Percentiles rank a stretch among this genome's conserved stretches.
These are phyloP conservation scores for Paxillus rubicundulus DNA, from an alignment of 768 basidiomycete species.

Conservation along the genomic window DNA sequence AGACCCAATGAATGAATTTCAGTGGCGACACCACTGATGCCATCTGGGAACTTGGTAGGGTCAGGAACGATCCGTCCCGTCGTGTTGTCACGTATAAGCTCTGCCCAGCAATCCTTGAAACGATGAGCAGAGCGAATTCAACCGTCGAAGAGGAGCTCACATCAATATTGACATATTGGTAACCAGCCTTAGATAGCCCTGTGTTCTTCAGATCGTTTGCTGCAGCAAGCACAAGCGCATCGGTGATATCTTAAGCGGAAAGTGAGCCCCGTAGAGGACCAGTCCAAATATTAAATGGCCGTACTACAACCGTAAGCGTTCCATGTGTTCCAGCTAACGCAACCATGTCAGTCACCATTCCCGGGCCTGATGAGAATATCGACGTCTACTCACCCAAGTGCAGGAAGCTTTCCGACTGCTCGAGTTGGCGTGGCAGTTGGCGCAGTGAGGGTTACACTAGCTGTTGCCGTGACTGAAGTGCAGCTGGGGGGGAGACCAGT, in stretches of 20 bases:
- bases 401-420: constrained; percentile 43
- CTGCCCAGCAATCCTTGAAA: constrained; percentile 49
- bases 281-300: constrained; percentile 1
- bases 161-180: constrained; percentile 53
- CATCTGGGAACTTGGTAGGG: constrained; percentile 51
- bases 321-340: constrained; percentile 51
- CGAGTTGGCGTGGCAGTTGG: constrained; percentile 43
- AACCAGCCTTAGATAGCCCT: constrained; percentile 47
- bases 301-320: constrained; percentile 46
- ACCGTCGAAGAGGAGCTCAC: constrained; percentile 20
- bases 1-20: constrained; percentile 47
- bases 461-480: constrained; percentile 13
- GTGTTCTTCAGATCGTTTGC: constrained; percentile 46
- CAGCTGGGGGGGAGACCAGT: neutral
- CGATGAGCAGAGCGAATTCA: neutral
- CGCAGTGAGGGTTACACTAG: constrained; percentile 30
- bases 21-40: constrained; percentile 43
- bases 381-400: constrained; percentile 38
- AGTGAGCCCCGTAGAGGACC: neutral
- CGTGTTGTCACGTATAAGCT: constrained; percentile 37
- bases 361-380: neutral
- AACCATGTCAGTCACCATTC: neutral
- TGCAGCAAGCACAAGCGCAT: constrained; percentile 43
- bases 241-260: constrained; percentile 39
- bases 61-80: constrained; percentile 48